Conservation (phyloP, 257 asterid species). For the Fraxinus anomala region DNA sequence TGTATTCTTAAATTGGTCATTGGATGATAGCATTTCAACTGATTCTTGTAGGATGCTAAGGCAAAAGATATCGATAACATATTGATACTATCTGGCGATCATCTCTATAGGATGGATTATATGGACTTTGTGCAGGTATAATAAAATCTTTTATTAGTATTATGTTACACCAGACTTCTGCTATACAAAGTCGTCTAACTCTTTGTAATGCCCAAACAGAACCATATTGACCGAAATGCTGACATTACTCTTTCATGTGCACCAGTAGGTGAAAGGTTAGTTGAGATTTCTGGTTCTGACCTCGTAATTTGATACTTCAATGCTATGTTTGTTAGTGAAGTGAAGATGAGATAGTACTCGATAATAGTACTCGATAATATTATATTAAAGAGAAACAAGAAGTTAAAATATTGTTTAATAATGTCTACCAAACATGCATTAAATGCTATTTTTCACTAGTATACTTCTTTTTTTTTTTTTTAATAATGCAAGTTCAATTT, state of each 20-base stretch:
- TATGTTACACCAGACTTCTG: neutral
- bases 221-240: conserved; percentile 86
- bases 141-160: conserved; percentile 11
- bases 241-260: conserved; percentile 92
- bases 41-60: conserved; percentile 71
- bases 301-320: neutral
- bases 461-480: neutral
- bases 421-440: neutral
- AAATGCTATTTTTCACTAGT: neutral
- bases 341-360: neutral
- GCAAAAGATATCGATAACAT: conserved; percentile 80
- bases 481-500: neutral
- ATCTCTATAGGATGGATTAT: conserved; percentile 93
- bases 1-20: neutral
- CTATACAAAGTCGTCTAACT: conserved; percentile 12
- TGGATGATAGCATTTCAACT: neutral
- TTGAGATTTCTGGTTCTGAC: neutral
- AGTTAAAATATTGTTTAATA: neutral
- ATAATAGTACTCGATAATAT: too few relatives aligned
- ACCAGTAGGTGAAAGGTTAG: conserved; percentile 81
- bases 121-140: conserved; percentile 90
- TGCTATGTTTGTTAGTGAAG: neutral
- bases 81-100: conserved; percentile 87
- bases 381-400: neutral
- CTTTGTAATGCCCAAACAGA: conserved; percentile 51